These are phyloP conservation scores for Exophiala bonariae DNA, from an alignment of 2,329 filamentous ascomycete genomes.

Conservation along the genomic window DNA sequence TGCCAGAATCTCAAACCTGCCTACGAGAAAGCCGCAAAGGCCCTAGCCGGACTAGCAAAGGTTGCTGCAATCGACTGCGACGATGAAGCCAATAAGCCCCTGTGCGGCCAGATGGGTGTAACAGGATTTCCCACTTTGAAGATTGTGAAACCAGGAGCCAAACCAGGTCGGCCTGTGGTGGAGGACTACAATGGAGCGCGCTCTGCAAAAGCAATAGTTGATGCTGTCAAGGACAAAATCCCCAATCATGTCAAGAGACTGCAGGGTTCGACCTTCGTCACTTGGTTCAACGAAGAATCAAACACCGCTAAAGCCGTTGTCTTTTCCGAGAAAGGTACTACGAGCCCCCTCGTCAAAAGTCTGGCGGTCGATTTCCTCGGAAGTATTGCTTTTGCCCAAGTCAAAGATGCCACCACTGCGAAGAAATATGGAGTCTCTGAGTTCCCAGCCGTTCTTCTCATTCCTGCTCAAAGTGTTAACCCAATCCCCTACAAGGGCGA, in stretches of 20 bases:
- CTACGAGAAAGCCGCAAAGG: conserved; percentile 90
- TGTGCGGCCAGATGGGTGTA: conserved; percentile 83
- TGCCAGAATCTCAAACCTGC: conserved; percentile 94
- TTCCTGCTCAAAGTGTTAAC: conserved; percentile 70
- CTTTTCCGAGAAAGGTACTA: conserved; percentile 90
- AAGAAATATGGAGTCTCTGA: conserved; percentile 73
- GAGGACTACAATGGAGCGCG: conserved; percentile 89
- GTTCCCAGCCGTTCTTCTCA: conserved; percentile 77
- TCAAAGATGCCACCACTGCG: conserved; percentile 75
- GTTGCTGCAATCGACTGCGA: conserved; percentile 96
- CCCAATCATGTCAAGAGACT: conserved; percentile 86
- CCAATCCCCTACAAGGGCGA: conserved; percentile 76
- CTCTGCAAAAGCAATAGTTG: conserved; percentile 81
- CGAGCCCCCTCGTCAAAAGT: conserved; percentile 77
- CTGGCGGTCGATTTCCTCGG: conserved; percentile 89
- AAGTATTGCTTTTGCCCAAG: conserved; percentile 75
- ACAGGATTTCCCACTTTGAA: conserved; percentile 96
- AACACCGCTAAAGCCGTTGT: conserved; percentile 80
- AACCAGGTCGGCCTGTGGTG: conserved; percentile 73
- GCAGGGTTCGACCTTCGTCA: conserved; percentile 74
- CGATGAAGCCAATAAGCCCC: conserved; percentile 83
- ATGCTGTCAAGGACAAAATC: conserved; percentile 81
- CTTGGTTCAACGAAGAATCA: conserved; percentile 68
- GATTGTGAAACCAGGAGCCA: conserved; percentile 83
- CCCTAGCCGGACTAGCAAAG: conserved; percentile 86